Conservation (phyloP, 352 stramenopile species). For the Phytophthora cryptogea region DNA sequence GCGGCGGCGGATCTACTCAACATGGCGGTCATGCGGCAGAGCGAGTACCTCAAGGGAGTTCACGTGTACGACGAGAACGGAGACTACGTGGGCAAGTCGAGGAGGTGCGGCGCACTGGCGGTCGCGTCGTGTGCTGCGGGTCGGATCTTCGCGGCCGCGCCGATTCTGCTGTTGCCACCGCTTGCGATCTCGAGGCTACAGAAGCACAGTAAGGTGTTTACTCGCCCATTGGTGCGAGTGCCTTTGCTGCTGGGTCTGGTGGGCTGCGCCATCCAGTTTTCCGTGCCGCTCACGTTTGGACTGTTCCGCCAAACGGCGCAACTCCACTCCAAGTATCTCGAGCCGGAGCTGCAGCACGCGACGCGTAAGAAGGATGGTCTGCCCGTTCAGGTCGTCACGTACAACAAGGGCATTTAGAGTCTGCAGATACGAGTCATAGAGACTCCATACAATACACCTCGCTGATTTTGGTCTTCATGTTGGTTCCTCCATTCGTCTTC, state of each 20-base stretch:
- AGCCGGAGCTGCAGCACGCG: constrained; percentile 55
- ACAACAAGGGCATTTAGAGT: constrained; percentile 76
- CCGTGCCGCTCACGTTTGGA: constrained; percentile 84
- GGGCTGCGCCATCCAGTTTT: constrained; percentile 81
- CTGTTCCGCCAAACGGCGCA: constrained; percentile 86
- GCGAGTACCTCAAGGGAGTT: constrained; percentile 81
- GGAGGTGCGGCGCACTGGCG: constrained; percentile 68
- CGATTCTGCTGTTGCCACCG: constrained; percentile 80
- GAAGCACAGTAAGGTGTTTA: constrained; percentile 41
- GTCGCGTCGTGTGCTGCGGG: constrained; percentile 77
- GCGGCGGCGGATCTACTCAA: constrained; percentile 85
- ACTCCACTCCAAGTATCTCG: constrained; percentile 62
- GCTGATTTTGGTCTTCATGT: constrained; percentile 6
- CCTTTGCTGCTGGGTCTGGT: constrained; percentile 72
- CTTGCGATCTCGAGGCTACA: constrained; percentile 65
- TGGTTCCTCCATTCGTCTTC: neutral
- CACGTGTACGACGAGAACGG: constrained; percentile 84
- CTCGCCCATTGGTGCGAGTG: constrained; percentile 55
- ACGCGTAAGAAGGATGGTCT: constrained; percentile 50
- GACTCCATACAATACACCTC: constrained; percentile 8
- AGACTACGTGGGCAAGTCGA: constrained; percentile 78
- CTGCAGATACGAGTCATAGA: neutral
- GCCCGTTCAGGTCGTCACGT: constrained; percentile 68
- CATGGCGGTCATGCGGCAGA: constrained; percentile 85
- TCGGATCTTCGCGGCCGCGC: constrained; percentile 79